phyloP scores from a whole-genome alignment of 2,329 filamentous ascomycete genomes.

The Biscogniauxia marginata region DNA sequence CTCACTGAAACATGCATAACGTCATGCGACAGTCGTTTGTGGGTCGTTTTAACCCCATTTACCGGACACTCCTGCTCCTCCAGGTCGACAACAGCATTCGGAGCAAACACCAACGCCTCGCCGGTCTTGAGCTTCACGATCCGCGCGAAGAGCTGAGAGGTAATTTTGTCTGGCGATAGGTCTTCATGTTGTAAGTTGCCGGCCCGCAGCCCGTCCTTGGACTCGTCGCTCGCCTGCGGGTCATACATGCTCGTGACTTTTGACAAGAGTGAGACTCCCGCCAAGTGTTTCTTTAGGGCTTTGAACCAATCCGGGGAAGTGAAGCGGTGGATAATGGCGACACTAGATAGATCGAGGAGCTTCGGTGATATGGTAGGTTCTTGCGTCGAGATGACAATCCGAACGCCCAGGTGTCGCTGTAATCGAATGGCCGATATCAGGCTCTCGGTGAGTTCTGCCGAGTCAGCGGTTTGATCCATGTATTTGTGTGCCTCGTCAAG shows the following conservation, averaged over 20 bases:
- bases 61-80: constrained; percentile 13
- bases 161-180: constrained; percentile 5
- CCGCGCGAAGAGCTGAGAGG: constrained; percentile 37
- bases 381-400: constrained; percentile 73
- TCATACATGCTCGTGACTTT: neutral
- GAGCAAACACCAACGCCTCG: constrained; percentile 47
- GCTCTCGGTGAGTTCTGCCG: constrained; percentile 57
- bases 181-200: too few species aligned
- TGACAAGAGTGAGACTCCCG: constrained; percentile 10
- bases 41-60: neutral
- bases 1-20: constrained; percentile 42
- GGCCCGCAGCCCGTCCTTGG: too few species aligned
- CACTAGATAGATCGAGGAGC: constrained; percentile 68
- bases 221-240: too few species aligned
- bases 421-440: constrained; percentile 64
- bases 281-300: constrained; percentile 11
- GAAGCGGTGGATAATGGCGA: constrained; percentile 74
- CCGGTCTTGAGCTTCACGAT: constrained; percentile 45
- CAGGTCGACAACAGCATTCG: constrained; percentile 40
- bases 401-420: constrained; percentile 66
- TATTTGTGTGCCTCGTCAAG: constrained; percentile 81
- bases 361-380: constrained; percentile 70
- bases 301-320: constrained; percentile 40
- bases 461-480: constrained; percentile 57
- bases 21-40: constrained; percentile 36